A percentile compares a stretch with the other conserved stretches of the same genome.
phyloP scores from a whole-genome alignment of 768 basidiomycete genomes.

The Imleria badia region DNA sequence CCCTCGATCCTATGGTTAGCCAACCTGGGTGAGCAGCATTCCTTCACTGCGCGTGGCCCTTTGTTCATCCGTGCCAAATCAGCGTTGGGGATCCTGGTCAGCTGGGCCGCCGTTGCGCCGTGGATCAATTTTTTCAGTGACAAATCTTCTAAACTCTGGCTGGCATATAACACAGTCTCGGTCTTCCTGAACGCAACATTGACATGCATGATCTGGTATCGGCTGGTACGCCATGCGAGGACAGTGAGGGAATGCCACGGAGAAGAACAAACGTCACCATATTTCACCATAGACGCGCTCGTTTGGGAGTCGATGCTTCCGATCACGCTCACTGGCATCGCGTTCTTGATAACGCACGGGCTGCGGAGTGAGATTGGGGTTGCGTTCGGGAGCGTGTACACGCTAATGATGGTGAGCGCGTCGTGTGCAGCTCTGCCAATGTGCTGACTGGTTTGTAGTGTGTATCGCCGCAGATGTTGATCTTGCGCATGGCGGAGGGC shows the following conservation, averaged over 20 bases:
- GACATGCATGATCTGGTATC: conserved; percentile 12
- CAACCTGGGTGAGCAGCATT: conserved; percentile 9
- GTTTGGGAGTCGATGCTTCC: conserved; percentile 15
- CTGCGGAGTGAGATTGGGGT: not conserved
- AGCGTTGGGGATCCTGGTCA: conserved; percentile 4
- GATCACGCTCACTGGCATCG: conserved; percentile 14
- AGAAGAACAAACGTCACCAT: not conserved
- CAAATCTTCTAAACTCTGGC: not conserved
- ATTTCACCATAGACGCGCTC: not conserved
- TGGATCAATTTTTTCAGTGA: not conserved
- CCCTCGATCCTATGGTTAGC: conserved; percentile 14
- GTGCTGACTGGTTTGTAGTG: not conserved
- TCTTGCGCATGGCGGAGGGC: conserved; percentile 11
- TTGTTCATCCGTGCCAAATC: not conserved
- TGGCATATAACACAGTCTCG: conserved; percentile 1
- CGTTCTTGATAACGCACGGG: conserved; percentile 7
- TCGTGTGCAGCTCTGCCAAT: not conserved
- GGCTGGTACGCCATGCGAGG: not conserved
- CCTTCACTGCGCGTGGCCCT: too few species aligned
- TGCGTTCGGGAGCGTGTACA: conserved; percentile 6
- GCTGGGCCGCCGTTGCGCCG: not conserved
- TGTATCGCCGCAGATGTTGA: conserved; percentile 17
- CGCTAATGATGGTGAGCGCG: conserved; percentile 7
- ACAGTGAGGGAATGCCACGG: not conserved
- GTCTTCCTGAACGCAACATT: conserved; percentile 6